These are phyloP conservation scores for Dictyostelium firmibasis DNA, from an alignment of 78 protist genomes.

Conservation along the genomic window DNA sequence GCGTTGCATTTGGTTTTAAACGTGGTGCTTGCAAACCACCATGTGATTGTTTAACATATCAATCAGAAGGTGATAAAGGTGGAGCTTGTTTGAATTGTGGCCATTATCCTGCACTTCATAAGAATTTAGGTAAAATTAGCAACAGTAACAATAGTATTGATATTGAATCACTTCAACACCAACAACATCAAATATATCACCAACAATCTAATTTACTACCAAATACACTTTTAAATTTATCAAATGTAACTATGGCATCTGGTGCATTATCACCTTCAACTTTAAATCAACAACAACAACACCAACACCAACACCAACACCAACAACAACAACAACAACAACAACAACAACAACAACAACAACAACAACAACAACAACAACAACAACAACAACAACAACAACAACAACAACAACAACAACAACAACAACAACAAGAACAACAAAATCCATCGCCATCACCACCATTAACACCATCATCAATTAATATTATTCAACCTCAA, in stretches of 20 bases:
- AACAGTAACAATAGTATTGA: background rate
- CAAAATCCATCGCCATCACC: background rate
- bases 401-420: background rate
- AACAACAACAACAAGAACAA: background rate
- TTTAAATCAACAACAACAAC: background rate
- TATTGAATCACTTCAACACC: background rate
- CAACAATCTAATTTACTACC: background rate
- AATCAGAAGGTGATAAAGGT: conserved; percentile 60
- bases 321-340: background rate
- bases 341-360: background rate
- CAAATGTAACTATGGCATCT: background rate
- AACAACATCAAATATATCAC: background rate
- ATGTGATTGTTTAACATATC: conserved; percentile 59
- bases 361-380: background rate
- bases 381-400: background rate
- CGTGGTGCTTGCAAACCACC: conserved; percentile 68
- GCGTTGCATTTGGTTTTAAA: conserved; percentile 72
- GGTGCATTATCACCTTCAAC: background rate
- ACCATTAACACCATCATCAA: background rate
- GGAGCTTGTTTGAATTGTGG: conserved; percentile 73
- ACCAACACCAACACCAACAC: background rate
- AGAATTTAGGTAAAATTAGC: conserved; percentile 40
- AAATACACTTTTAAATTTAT: background rate
- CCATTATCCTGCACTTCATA: conserved; percentile 70
- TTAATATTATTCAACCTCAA: background rate